A percentile compares a stretch with the other conserved stretches of the same genome.
Conservation (phyloP, 2,329 filamentous ascomycete species). For the Chaetomium strumarium region DNA sequence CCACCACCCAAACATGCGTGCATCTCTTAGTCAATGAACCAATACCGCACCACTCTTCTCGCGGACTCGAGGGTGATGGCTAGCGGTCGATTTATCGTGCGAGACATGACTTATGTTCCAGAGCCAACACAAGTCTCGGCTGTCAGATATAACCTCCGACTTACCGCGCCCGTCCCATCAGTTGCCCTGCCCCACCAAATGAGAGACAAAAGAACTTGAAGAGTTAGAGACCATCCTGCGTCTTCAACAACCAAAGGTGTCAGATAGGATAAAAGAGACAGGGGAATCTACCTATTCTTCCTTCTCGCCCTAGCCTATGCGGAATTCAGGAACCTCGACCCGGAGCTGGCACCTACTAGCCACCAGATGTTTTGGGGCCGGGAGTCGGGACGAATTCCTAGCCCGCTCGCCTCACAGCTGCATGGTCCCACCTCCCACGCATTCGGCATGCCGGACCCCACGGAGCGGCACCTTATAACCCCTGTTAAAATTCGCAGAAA, state of each 20-base stretch:
- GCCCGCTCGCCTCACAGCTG: not conserved
- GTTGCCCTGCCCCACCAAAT: not conserved
- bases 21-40: conserved; percentile 4
- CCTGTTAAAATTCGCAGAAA: conserved; percentile 18
- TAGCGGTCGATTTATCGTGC: conserved; percentile 7
- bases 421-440: conserved; percentile 9
- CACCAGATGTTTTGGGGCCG: no score
- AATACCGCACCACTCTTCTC: not conserved
- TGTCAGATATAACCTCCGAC: conserved; percentile 9
- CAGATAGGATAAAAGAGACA: no score
- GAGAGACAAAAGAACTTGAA: no score
- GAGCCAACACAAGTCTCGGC: not conserved
- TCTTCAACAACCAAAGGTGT: no score
- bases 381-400: no score
- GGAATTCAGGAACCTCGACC: no score
- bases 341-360: no score
- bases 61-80: not conserved
- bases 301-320: no score
- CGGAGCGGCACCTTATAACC: conserved; percentile 3
- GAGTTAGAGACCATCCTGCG: no score
- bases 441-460: conserved; percentile 16
- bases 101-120: not conserved
- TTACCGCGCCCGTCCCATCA: no score
- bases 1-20: not conserved
- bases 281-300: no score